phyloP scores from a whole-genome alignment of 805 yeast species.

The Scheffersomyces amazonensis region DNA sequence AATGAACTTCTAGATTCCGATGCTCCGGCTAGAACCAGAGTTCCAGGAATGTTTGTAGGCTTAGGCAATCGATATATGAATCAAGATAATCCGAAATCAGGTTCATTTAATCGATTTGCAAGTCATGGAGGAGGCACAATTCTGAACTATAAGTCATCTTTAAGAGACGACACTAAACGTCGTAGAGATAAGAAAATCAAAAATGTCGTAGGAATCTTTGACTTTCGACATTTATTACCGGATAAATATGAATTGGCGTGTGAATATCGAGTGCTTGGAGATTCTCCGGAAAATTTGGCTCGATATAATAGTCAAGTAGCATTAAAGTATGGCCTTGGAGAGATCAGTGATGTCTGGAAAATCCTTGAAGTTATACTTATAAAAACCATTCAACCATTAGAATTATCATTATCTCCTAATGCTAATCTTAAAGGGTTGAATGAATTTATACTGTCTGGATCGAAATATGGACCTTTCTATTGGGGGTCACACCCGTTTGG shows the following conservation, averaged over 20 bases:
- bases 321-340: constrained; percentile 53
- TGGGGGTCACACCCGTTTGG: constrained; percentile 89
- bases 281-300: constrained; percentile 62
- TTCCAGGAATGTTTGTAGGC: constrained; percentile 50
- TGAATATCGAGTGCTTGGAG: constrained; percentile 64
- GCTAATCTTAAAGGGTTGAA: no score
- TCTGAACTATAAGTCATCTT: constrained; percentile 34
- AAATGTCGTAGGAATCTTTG: constrained; percentile 62
- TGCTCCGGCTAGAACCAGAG: constrained; percentile 45
- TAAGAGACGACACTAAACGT: constrained; percentile 21
- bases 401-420: no score
- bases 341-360: constrained; percentile 75
- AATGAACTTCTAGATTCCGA: constrained; percentile 62
- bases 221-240: constrained; percentile 70
- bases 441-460: no score
- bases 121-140: constrained; percentile 36
- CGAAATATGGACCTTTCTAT: no score
- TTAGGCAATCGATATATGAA: constrained; percentile 29
- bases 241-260: constrained; percentile 68
- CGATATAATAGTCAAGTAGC: constrained; percentile 72
- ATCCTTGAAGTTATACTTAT: constrained; percentile 47
- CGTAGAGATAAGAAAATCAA: constrained; percentile 25
- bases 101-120: constrained; percentile 29
- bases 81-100: constrained; percentile 20
- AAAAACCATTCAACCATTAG: constrained; percentile 37